These are phyloP conservation scores for Botrytis porri DNA, from an alignment of 2,329 filamentous ascomycete genomes.

Conservation along the genomic window DNA sequence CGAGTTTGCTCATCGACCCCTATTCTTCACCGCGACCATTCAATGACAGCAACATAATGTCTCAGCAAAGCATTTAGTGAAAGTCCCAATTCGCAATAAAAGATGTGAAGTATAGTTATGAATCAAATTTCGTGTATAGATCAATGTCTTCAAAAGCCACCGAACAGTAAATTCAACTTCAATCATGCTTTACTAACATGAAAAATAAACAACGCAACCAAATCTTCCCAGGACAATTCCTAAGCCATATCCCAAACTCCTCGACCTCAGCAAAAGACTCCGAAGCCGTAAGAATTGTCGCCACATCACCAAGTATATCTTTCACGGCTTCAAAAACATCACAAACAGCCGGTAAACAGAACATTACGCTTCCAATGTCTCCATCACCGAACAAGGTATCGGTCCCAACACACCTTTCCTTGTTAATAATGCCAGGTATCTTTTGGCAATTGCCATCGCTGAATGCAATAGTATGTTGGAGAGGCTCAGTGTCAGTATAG, in stretches of 20 bases:
- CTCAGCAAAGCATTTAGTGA: background rate
- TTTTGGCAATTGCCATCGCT: background rate
- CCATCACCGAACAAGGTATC: background rate
- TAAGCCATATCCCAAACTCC: background rate
- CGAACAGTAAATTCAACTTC: background rate
- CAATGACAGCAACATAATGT: background rate
- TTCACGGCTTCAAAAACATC: background rate
- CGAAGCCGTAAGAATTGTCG: background rate
- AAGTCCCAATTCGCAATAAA: no score
- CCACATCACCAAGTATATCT: background rate
- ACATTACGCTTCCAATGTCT: background rate
- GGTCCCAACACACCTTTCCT: background rate
- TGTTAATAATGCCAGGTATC: background rate
- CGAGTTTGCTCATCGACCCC: background rate
- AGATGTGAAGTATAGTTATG: no score
- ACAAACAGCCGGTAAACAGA: background rate
- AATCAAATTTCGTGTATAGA: background rate
- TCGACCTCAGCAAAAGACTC: background rate
- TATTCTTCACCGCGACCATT: background rate
- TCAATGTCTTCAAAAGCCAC: background rate
- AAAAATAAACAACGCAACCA: background rate
- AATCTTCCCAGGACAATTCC: background rate
- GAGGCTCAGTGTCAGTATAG: background rate
- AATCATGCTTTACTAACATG: background rate
- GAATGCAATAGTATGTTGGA: background rate